Percentiles rank a stretch among this genome's conserved stretches.
phyloP scores from a whole-genome alignment of 345 rosid species.

The Turritis glabra region DNA sequence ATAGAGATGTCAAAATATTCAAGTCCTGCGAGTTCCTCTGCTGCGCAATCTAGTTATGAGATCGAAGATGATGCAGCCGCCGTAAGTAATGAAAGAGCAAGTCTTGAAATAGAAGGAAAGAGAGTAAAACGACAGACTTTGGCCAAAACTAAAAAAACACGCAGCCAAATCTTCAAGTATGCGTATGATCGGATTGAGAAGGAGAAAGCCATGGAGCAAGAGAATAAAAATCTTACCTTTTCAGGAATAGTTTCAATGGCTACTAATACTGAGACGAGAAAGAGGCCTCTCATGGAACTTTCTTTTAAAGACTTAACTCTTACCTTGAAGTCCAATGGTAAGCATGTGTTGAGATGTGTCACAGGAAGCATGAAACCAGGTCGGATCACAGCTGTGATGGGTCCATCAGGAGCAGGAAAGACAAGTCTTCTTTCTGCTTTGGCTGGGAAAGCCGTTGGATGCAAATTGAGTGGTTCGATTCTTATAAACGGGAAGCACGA shows the following conservation, averaged over 20 bases:
- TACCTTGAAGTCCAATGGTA: conserved; percentile 70
- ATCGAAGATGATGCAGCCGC: conserved; percentile 46
- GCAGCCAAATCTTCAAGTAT: conserved; percentile 75
- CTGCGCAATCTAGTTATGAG: conserved; percentile 46
- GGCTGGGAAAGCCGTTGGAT: conserved; percentile 85
- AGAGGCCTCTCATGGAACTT: conserved; percentile 73
- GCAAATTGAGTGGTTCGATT: conserved; percentile 65
- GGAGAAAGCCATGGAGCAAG: conserved; percentile 72
- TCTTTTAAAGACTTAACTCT: conserved; percentile 75
- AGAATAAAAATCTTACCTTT: conserved; percentile 61
- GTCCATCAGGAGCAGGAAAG: conserved; percentile 98
- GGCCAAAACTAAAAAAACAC: conserved; percentile 51
- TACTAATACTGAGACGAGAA: conserved; percentile 51
- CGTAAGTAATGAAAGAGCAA: conserved; percentile 37
- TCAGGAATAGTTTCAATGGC: conserved; percentile 77
- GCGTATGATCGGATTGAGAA: conserved; percentile 79
- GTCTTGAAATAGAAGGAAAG: conserved; percentile 34
- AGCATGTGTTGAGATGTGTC: conserved; percentile 72
- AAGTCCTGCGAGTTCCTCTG: conserved; percentile 39
- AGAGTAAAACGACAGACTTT: conserved; percentile 39
- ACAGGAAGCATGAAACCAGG: conserved; percentile 86
- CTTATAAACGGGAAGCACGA: conserved; percentile 71
- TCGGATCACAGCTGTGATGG: conserved; percentile 90
- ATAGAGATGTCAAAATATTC: conserved; percentile 33
- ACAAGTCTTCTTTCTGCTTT: conserved; percentile 89